Evolutionary conservation across 257 asterid species (phyloP).

Genomic region (Solanum chilense): DNA sequence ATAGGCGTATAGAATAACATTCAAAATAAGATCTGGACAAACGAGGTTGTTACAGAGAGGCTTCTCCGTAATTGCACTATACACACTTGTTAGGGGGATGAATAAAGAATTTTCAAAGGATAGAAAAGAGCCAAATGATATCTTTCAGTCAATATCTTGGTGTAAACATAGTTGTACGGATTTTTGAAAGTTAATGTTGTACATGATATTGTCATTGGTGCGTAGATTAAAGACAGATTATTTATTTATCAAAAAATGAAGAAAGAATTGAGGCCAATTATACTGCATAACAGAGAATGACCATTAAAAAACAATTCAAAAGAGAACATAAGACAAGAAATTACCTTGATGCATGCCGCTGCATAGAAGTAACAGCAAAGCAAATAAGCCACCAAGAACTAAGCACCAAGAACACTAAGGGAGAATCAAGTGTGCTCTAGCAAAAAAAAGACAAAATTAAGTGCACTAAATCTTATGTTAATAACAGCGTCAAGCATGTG

Average conservation of each 20-base stretch:
- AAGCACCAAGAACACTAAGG: slow-evolving; percentile 47
- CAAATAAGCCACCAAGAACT: slow-evolving; percentile 24
- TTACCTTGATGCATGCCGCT: slow-evolving; percentile 25
- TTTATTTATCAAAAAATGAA: neutral
- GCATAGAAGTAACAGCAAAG: slow-evolving; percentile 24
- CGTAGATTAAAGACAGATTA: neutral
- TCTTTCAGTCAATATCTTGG: neutral
- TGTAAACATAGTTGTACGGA: neutral
- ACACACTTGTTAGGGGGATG: neutral
- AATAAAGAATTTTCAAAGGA: neutral
- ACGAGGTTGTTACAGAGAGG: neutral
- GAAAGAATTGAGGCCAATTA: neutral
- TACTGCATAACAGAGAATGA: neutral
- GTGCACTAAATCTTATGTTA: neutral
- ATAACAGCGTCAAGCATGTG: neutral
- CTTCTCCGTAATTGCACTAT: neutral
- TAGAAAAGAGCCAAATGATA: neutral
- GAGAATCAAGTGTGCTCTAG: slow-evolving; percentile 77
- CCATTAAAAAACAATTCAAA: neutral
- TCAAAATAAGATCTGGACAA: neutral
- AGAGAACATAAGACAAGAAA: neutral
- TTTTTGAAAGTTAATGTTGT: neutral
- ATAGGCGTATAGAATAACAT: neutral
- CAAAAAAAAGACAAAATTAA: slow-evolving; percentile 12
- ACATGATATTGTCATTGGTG: neutral